Evolutionary conservation across 805 yeast genomes (phyloP), one percentile per base, ranked within the genome.

Genomic region (Sugiyamaella chiloensis): DNA sequence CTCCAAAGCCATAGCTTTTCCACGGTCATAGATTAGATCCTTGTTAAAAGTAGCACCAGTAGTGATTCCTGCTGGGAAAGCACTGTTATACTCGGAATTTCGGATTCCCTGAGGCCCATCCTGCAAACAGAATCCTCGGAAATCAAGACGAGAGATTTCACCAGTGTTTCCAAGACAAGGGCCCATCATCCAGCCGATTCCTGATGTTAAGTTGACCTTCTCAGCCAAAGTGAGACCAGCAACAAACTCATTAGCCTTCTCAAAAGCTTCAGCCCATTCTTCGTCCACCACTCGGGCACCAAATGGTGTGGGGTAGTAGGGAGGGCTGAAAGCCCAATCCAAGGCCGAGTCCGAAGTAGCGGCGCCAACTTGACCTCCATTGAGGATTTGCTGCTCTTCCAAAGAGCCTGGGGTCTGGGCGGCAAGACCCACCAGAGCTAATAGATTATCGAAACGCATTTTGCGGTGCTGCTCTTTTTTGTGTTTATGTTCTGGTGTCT

Each of bases 91-190:
- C 56, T 80, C 85, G 5, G 84, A 73, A 46, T 69, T 71, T 48
- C 83, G 65, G 16, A 80, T 78, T 7, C 85, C 85, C 52, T 75
- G 72, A 4, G 83, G 83, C 3, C 83, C 83, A 63, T 80, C 84
- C 55, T 80, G 84, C 24, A 79, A 66, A 54, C 85, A 80, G 11
- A 81, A 60, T 7, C 75, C 69, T 2, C 79, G 78, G 44, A 79
- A 75, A 5, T 75, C 77, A 23, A 79, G 63, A 24, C 83, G 62
- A 19, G 80, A 80, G 39, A 79, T 73, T 5, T 75, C 66, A 0
- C 84, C 84, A 0, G 83, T 78, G 56, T 79, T 80, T 1, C 84
- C 85, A 27, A 78, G 70, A 59, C 83, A 77, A 1, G 80, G 81
- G 4, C 83, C 83, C 24, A 78, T 70, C 1, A 80, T 80, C 78